These are phyloP conservation scores for Elsinoe arachidis DNA, from an alignment of 2,329 filamentous ascomycete species.

Conservation along the genomic window DNA sequence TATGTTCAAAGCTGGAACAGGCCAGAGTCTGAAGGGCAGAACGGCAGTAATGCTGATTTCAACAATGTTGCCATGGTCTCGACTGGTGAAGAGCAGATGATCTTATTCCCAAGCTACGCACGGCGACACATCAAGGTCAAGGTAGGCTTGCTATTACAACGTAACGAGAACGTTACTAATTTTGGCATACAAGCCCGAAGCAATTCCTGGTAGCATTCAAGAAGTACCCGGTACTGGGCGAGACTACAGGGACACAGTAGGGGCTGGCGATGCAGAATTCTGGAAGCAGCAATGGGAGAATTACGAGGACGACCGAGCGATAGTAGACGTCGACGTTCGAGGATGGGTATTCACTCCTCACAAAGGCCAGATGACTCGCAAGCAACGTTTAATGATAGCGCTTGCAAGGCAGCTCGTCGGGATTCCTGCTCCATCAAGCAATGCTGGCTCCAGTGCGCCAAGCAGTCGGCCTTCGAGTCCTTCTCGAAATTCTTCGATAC, in stretches of 20 bases:
- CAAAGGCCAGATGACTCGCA: constrained; percentile 72
- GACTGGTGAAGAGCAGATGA: constrained; percentile 80
- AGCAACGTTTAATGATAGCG: constrained; percentile 78
- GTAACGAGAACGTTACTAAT: constrained; percentile 21
- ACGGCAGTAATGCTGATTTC: constrained; percentile 64
- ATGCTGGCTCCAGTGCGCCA: constrained; percentile 35
- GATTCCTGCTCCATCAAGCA: constrained; percentile 57
- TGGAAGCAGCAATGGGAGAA: constrained; percentile 72
- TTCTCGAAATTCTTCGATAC: constrained; percentile 30
- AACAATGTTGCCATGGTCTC: constrained; percentile 74
- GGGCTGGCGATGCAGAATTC: constrained; percentile 58
- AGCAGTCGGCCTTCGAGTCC: constrained; percentile 33
- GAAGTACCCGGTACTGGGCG: constrained; percentile 32
- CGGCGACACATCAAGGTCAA: constrained; percentile 53
- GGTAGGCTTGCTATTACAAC: constrained; percentile 7
- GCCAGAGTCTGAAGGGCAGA: constrained; percentile 34
- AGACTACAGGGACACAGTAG: constrained; percentile 35
- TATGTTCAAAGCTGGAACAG: constrained; percentile 50
- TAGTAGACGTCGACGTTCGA: constrained; percentile 88
- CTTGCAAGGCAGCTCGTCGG: constrained; percentile 82
- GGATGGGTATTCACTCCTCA: constrained; percentile 93
- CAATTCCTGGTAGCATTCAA: constrained; percentile 31
- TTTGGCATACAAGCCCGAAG: constrained; percentile 22
- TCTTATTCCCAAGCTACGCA: constrained; percentile 90
- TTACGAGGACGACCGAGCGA: constrained; percentile 70